phyloP scores from a whole-genome alignment of 2,329 filamentous ascomycete species.

The Fusarium sp. region DNA sequence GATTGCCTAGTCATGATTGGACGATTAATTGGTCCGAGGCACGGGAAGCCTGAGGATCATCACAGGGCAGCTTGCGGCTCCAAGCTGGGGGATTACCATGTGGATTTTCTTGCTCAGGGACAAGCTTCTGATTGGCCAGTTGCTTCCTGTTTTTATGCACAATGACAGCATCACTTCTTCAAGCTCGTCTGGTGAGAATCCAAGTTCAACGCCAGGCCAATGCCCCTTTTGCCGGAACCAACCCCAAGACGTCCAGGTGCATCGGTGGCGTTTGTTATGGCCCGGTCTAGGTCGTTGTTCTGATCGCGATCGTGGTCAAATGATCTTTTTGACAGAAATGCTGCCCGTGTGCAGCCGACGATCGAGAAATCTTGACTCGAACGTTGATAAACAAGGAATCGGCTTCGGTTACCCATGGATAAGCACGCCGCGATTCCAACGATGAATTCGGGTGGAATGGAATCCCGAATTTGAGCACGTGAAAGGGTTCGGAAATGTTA shows the following conservation, averaged over 20 bases:
- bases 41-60: constrained; percentile 41
- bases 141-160: constrained; percentile 6
- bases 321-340: constrained; percentile 23
- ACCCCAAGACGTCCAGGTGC: constrained; percentile 29
- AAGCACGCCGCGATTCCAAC: background rate
- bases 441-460: background rate
- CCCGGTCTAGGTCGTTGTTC: constrained; percentile 25
- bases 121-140: constrained; percentile 24
- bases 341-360: constrained; percentile 30
- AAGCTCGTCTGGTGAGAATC: constrained; percentile 21
- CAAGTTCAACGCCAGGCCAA: constrained; percentile 13
- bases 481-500: constrained; percentile 12
- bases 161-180: constrained; percentile 46
- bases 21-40: constrained; percentile 5
- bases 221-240: constrained; percentile 31
- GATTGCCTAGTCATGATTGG: constrained; percentile 25
- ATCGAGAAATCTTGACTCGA: constrained; percentile 39
- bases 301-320: constrained; percentile 41
- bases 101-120: constrained; percentile 23
- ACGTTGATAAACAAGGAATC: constrained; percentile 28
- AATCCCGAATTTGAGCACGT: constrained; percentile 7
- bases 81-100: constrained; percentile 14
- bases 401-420: constrained; percentile 12
- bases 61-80: constrained; percentile 35
- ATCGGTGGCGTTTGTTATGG: constrained; percentile 27